phyloP scores from a whole-genome alignment of 2,329 filamentous ascomycete genomes.

The Nothophoma quercina region DNA sequence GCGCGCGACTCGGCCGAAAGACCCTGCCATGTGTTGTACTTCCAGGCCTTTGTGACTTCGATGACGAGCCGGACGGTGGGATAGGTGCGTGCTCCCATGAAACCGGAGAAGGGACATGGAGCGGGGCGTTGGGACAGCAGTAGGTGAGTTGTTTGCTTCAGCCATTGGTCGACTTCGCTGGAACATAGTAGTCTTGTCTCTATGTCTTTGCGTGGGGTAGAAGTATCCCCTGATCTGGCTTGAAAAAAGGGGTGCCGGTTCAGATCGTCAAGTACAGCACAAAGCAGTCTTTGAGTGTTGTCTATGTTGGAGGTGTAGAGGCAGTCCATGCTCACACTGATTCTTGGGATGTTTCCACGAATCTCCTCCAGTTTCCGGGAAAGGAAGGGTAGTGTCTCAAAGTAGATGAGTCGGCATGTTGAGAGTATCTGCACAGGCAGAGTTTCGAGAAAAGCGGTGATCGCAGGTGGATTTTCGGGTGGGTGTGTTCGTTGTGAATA shows the following conservation, averaged over 20 bases:
- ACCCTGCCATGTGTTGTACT: not conserved
- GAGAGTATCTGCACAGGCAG: conserved; percentile 12
- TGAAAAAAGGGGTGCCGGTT: not conserved
- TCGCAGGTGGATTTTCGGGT: not conserved
- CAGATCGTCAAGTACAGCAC: not conserved
- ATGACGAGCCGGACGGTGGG: conserved; percentile 9
- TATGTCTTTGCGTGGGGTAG: not conserved
- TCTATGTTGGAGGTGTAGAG: not conserved
- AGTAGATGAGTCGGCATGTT: conserved; percentile 11
- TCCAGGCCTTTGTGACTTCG: conserved; percentile 3
- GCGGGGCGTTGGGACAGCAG: conserved; percentile 9
- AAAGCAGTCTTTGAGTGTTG: not conserved
- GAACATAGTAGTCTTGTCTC: not conserved
- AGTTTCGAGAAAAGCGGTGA: conserved; percentile 3
- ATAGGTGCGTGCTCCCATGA: conserved; percentile 5
- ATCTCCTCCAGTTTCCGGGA: conserved; percentile 1
- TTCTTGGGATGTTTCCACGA: not conserved
- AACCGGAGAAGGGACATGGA: conserved; percentile 1
- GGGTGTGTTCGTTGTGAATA: not conserved
- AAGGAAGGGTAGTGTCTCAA: conserved; percentile 7
- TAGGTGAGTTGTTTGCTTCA: conserved; percentile 3
- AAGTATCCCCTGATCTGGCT: too few relatives aligned
- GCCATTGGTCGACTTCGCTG: not conserved
- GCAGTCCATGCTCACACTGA: conserved; percentile 1
- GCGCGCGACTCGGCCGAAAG: not conserved